Evolutionary conservation across 768 basidiomycete species (phyloP), one percentile per base, ranked within the genome.

Genomic region (Amylocystis lapponica): DNA sequence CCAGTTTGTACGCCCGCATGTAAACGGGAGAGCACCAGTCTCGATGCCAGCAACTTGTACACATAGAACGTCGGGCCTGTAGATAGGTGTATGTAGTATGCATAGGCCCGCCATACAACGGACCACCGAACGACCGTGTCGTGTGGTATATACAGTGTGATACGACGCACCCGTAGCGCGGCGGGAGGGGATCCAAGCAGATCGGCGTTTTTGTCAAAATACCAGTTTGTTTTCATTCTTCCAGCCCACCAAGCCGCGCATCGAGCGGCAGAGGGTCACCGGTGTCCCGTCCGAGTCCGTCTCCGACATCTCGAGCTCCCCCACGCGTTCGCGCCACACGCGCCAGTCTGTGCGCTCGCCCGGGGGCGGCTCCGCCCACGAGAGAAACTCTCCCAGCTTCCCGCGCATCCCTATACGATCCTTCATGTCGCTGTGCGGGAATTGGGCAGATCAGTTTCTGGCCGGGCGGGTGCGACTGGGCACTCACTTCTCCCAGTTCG

Each of bases 401-500:
- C 66, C 65, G 27, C 80, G 74, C 66, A 86, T 75, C 36, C 72
- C 69, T 33, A 83, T 79, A 11, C 85, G 81, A 52, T 84, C 81
- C 31, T 67, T 67, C 86, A 89, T 88, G 48, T 89, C 86, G 50
- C 86, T 88, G 45, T n/a, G n/a, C n/a, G n/a, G n/a, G 19, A 35
- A 17, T 8, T 8, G 16, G 11, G 14, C 17, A 25, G 4, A 47
- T 13, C 23, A 19, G 14, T 22, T 14, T 47, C 34, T 45, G 20
- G 32, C 40, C 33, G 19, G 29, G 49, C 12, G 27, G 38, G 54
- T 4, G 21, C 20, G 14, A n/a, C n/a, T 9, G 49, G 46, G n/a
- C 23, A 27, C 79, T 57, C 36, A 87, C 86, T 69, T 73, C 61
- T 79, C 71, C 86, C 86, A 88, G 38, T 78, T 77, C 8, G 61